Conservation (phyloP, 305 asterid genomes). For the Withania somnifera region DNA sequence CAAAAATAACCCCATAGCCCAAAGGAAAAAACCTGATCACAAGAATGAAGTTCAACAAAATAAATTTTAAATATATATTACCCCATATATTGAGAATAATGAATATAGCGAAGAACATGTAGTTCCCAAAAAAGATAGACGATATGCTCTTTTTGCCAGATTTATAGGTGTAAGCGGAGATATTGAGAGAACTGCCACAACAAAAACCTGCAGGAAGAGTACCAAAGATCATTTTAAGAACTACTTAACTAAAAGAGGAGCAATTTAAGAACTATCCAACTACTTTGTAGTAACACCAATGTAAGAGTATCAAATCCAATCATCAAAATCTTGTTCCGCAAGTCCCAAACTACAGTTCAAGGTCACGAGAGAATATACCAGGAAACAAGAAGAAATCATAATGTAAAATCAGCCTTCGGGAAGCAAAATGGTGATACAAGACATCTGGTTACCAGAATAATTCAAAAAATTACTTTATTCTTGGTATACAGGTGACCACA, state of each 20-base stretch:
- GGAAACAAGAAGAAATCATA: neutral
- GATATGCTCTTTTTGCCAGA: conserved; percentile 71
- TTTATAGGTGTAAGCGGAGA: conserved; percentile 72
- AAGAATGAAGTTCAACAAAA: neutral
- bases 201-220: conserved; percentile 44
- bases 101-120: conserved; percentile 70
- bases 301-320: neutral
- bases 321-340: neutral
- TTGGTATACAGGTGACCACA: neutral
- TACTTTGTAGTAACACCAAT: neutral
- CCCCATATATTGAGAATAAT: conserved; percentile 75
- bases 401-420: neutral
- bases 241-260: neutral
- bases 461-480: neutral
- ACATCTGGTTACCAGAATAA: neutral
- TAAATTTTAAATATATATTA: conserved; percentile 10
- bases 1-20: neutral
- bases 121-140: conserved; percentile 79
- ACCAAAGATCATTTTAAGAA: neutral
- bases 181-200: conserved; percentile 73
- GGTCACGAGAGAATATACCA: neutral
- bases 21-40: neutral
- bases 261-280: neutral
- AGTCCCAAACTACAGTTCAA: neutral
- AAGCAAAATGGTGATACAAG: neutral